phyloP scores from a whole-genome alignment of 768 basidiomycete genomes.

The Suillus americanus region DNA sequence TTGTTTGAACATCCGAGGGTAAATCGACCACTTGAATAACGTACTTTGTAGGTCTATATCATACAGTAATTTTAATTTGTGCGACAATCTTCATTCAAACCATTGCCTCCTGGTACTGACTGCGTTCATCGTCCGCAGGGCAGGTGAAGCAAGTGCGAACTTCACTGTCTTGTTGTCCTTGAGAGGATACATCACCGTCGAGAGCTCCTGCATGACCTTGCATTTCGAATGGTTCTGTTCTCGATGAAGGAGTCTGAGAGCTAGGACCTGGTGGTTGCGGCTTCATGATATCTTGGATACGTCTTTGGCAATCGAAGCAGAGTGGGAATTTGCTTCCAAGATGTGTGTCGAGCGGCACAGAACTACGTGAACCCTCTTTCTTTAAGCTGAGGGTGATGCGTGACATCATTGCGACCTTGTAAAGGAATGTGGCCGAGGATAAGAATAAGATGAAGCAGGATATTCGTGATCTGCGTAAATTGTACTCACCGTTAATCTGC shows the following conservation, averaged over 20 bases:
- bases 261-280: not conserved
- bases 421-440: not conserved
- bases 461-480: not conserved
- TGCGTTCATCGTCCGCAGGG: not conserved
- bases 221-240: not conserved
- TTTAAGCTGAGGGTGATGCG: slow-evolving; percentile 63
- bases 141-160: not conserved
- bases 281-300: not conserved
- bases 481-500: not conserved
- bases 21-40: not conserved
- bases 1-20: not conserved
- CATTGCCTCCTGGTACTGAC: too few relatives aligned
- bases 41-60: not conserved
- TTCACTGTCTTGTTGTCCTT: not conserved
- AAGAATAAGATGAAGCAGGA: not conserved
- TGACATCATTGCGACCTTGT: slow-evolving; percentile 64
- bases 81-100: not conserved
- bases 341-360: not conserved
- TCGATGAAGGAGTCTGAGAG: not conserved
- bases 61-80: not conserved
- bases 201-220: not conserved
- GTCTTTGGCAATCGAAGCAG: not conserved
- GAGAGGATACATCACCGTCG: not conserved
- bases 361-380: slow-evolving; percentile 28
- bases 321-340: not conserved